phyloP scores from a whole-genome alignment of 352 stramenopile species.

The Phytophthora macrochlamydospora region DNA sequence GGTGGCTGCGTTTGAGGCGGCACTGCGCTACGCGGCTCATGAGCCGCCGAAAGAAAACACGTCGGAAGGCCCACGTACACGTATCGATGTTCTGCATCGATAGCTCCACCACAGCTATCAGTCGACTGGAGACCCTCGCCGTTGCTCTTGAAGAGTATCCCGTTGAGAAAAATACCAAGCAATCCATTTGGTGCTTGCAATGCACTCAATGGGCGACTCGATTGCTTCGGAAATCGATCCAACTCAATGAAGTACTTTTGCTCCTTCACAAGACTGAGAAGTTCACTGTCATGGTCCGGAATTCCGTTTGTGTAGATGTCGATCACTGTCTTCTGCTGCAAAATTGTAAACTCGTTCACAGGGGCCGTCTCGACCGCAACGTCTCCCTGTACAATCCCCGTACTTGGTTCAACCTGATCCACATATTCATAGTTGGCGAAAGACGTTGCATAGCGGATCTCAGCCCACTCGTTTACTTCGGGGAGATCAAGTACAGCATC shows the following conservation, averaged over 20 bases:
- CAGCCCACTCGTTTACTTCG: conserved; percentile 64
- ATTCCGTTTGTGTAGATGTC: conserved; percentile 72
- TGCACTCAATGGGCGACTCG: conserved; percentile 32
- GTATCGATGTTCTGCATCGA: conserved; percentile 52
- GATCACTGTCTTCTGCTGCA: conserved; percentile 39
- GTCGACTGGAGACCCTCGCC: conserved; percentile 11
- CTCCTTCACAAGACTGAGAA: conserved; percentile 20
- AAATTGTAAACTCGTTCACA: conserved; percentile 53
- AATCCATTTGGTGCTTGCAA: conserved; percentile 30
- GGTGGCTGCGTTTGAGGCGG: conserved; percentile 4
- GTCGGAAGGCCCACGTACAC: conserved; percentile 49
- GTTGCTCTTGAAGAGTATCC: conserved; percentile 52
- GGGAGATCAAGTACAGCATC: conserved; percentile 66
- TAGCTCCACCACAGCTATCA: conserved; percentile 56
- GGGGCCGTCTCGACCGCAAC: conserved; percentile 4
- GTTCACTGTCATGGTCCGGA: conserved; percentile 40
- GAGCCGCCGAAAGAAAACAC: conserved; percentile 40
- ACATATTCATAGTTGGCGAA: conserved; percentile 48
- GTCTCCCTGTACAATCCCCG: conserved; percentile 18
- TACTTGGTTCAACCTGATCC: conserved; percentile 49
- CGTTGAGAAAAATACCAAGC: conserved; percentile 64
- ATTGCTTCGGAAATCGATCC: conserved; percentile 46
- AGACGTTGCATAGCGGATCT: conserved; percentile 49
- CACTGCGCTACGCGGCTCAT: conserved; percentile 8
- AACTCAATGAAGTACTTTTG: conserved; percentile 71